Percentiles rank a stretch among this genome's conserved stretches.
Conservation (phyloP, 2,329 filamentous ascomycete species). For the Microdochium paspali region DNA sequence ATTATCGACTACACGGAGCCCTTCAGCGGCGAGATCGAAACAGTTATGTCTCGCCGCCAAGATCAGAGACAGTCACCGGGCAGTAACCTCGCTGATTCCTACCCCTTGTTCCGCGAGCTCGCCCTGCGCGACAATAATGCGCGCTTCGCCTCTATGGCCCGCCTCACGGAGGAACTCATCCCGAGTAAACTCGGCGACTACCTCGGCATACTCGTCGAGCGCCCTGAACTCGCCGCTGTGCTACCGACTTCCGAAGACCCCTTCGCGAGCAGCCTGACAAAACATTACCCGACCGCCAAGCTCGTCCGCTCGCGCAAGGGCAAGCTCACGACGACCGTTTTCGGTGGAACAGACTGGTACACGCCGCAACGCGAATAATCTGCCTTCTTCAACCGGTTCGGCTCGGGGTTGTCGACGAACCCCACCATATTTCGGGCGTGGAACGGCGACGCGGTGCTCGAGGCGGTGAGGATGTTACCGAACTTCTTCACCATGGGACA, state of each 20-base stretch:
- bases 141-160: conserved; percentile 8
- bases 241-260: conserved; percentile 7
- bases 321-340: conserved; percentile 6
- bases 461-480: conserved; percentile 8
- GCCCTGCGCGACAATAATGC: conserved; percentile 6
- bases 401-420: conserved; percentile 9
- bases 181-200: conserved; percentile 6
- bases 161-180: conserved; percentile 6
- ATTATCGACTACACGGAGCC: conserved; percentile 8
- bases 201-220: conserved; percentile 7
- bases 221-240: conserved; percentile 5
- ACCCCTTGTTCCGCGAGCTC: conserved; percentile 8
- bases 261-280: conserved; percentile 5
- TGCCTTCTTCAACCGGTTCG: conserved; percentile 8
- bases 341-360: conserved; percentile 10
- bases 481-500: conserved; percentile 12
- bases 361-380: conserved; percentile 3
- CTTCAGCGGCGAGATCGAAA: conserved; percentile 7
- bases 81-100: conserved; percentile 7
- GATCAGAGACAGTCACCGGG: conserved; percentile 6
- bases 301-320: conserved; percentile 7
- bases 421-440: conserved; percentile 9
- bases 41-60: conserved; percentile 8
- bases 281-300: conserved; percentile 5
- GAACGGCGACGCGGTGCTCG: conserved; percentile 7